Evolutionary conservation across 2,329 filamentous ascomycete genomes (phyloP), one percentile per base, ranked within the genome.

Genomic region (Coniochaeta pulveracea): DNA sequence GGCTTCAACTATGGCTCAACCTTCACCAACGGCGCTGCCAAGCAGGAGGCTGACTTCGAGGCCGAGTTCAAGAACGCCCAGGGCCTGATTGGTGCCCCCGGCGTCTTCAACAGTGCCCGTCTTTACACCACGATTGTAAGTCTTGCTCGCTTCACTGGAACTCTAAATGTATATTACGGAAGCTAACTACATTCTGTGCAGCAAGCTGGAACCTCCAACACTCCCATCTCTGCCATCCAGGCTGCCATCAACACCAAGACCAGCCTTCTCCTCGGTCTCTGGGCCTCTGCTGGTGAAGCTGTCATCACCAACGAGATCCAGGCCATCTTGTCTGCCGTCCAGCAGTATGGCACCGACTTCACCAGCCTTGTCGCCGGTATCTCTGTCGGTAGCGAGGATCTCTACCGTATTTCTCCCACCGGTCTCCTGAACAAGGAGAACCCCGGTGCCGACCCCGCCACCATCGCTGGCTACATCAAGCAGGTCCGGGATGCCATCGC

Each of bases 331-430:
- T 58, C 64, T 26, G 82, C 85, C 43, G 80, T 88, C 43, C 43
- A 57, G 31, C 64, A 75, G 48, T 86, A 85, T 52, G 84, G 83
- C 37, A 57, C 61, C 8, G 60, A 66, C 30, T 76, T 93, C 47
- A 68, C 69, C 24, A 61, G 66, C 36, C 62, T 81, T 12, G 75
- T 93, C 26, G 79, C 76, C 36, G 86, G 84, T 54, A 89, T 93
- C 58, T 88, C 84, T 1, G 75, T 93, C 34, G 86, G 86, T 40
- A 82, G 72, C 43, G 86, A 94, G 66, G 86, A 94, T 54, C 69
- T 91, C 26, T 91, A 91, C 68, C 80, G 84, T 49, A 72, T 69
- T 56, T 83, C 83, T 0, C 69, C 72, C n/a, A 78, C 68, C 8
- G 84, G 82, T 36, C 69, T 79, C 39, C 57, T 63, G 33, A 74